Evolutionary conservation across 768 basidiomycete genomes (phyloP).

Genomic region (Russula sp.): DNA sequence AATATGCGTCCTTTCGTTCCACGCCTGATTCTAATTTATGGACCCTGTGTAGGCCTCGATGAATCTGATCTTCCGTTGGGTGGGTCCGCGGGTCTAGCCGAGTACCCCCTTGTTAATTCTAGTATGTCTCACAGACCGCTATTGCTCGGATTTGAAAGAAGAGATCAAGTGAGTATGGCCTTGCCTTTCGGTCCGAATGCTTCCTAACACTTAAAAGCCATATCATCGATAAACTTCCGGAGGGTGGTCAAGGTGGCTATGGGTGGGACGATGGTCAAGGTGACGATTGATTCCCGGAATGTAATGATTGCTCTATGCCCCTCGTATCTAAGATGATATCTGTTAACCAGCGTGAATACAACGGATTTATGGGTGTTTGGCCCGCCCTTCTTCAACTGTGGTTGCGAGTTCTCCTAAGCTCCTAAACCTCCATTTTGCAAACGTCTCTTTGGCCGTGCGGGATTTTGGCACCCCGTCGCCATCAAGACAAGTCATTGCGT

Average conservation of each 20-base stretch:
- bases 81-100: slow-evolving; percentile 29
- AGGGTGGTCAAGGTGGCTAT: slow-evolving; percentile 64
- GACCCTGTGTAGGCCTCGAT: slow-evolving; percentile 32
- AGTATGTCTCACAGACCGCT: slow-evolving; percentile 52
- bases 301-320: not conserved
- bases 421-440: slow-evolving; percentile 35
- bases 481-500: slow-evolving; percentile 28
- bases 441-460: slow-evolving; percentile 28
- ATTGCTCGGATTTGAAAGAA: slow-evolving; percentile 81
- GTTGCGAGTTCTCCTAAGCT: slow-evolving; percentile 57
- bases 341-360: not conserved
- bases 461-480: slow-evolving; percentile 34
- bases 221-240: slow-evolving; percentile 62
- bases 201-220: slow-evolving; percentile 40
- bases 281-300: slow-evolving; percentile 50
- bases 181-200: not conserved
- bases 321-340: not conserved
- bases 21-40: not conserved
- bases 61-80: slow-evolving; percentile 69
- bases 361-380: not conserved
- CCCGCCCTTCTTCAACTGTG: slow-evolving; percentile 42
- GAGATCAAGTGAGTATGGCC: slow-evolving; percentile 61
- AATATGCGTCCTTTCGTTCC: slow-evolving; percentile 21
- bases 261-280: slow-evolving; percentile 81
- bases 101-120: not conserved